These are phyloP conservation scores for Veloboletus limbatus DNA, from an alignment of 1,284 basidiomycete genomes.

Conservation along the genomic window DNA sequence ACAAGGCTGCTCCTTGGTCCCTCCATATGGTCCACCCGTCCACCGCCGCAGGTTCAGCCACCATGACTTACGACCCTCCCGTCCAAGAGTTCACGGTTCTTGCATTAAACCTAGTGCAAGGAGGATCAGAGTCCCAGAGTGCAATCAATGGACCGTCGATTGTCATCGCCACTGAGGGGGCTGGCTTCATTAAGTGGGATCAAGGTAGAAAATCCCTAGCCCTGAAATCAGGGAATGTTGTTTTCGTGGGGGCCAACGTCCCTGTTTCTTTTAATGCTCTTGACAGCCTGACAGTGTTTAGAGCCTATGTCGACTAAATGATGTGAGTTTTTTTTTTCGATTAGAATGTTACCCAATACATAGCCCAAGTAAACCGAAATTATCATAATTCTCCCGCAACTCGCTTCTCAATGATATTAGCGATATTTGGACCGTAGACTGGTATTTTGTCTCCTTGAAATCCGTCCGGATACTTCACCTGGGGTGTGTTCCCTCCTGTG, in stretches of 20 bases:
- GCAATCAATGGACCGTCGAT: slow-evolving; percentile 83
- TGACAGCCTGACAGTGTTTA: slow-evolving; percentile 52
- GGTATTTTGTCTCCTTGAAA: slow-evolving; percentile 74
- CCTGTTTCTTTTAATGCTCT: slow-evolving; percentile 39
- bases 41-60: slow-evolving; percentile 41
- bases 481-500: slow-evolving; percentile 52
- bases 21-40: slow-evolving; percentile 69
- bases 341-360: not conserved
- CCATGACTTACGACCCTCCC: slow-evolving; percentile 81
- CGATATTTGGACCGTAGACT: slow-evolving; percentile 55
- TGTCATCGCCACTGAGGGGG: slow-evolving; percentile 72
- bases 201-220: slow-evolving; percentile 40
- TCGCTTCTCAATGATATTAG: slow-evolving; percentile 57
- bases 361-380: not conserved
- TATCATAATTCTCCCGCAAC: slow-evolving; percentile 37
- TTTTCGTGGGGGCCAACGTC: slow-evolving; percentile 80
- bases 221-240: slow-evolving; percentile 69
- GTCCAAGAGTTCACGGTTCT: slow-evolving; percentile 93
- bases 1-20: slow-evolving; percentile 65
- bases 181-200: slow-evolving; percentile 53
- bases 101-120: slow-evolving; percentile 50
- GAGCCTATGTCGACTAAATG: slow-evolving; percentile 54
- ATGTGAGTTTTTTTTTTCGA: not conserved
- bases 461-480: slow-evolving; percentile 67
- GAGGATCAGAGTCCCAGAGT: slow-evolving; percentile 52